These are phyloP conservation scores for Barnettozyma pratensis DNA, from an alignment of 805 yeast genomes.

Conservation along the genomic window DNA sequence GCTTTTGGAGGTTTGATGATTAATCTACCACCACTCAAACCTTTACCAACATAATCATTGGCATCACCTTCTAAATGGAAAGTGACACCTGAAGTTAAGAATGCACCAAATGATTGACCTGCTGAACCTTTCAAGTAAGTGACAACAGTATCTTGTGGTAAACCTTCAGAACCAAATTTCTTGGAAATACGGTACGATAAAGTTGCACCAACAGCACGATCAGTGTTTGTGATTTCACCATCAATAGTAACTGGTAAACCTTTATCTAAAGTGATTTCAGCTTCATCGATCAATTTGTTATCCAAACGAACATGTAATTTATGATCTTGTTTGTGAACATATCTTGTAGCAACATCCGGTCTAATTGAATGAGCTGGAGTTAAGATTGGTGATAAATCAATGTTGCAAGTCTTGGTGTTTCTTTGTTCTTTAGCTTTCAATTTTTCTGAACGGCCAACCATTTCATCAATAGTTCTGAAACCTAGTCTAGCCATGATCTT, in stretches of 20 bases:
- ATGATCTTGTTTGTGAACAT: constrained; percentile 91
- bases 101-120: constrained; percentile 98
- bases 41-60: constrained; percentile 97
- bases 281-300: constrained; percentile 92
- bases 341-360: constrained; percentile 94
- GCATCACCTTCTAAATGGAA: constrained; percentile 96
- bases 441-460: constrained; percentile 97
- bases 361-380: constrained; percentile 96
- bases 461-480: constrained; percentile 91
- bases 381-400: constrained; percentile 87
- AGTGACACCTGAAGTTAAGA: constrained; percentile 93
- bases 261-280: constrained; percentile 90
- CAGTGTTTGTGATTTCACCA: constrained; percentile 91
- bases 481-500: constrained; percentile 92
- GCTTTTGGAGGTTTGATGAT: constrained; percentile 87
- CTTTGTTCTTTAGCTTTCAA: constrained; percentile 81
- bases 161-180: constrained; percentile 85
- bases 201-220: constrained; percentile 94
- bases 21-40: constrained; percentile 91
- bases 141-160: constrained; percentile 95
- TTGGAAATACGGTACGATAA: constrained; percentile 91
- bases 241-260: constrained; percentile 96
- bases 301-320: constrained; percentile 88
- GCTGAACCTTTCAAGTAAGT: constrained; percentile 91
- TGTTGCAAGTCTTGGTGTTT: constrained; percentile 83